phyloP scores from a whole-genome alignment of 768 basidiomycete genomes.

The Cyathus striatus region DNA sequence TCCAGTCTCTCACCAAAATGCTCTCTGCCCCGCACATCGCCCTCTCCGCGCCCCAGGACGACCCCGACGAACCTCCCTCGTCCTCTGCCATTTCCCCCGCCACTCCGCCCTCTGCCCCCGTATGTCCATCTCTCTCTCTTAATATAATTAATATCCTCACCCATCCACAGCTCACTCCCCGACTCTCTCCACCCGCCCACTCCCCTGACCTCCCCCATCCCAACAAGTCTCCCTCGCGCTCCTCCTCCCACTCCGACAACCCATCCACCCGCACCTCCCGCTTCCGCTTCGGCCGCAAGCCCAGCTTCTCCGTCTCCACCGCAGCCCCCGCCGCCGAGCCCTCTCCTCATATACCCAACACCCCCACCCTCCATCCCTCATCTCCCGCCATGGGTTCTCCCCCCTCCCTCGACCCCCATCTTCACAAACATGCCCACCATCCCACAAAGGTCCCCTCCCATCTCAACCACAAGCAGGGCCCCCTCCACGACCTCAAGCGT shows the following conservation, averaged over 20 bases:
- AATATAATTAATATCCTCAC: background rate
- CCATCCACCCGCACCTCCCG: conserved; percentile 5
- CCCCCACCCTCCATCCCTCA: background rate
- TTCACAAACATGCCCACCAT: too few species aligned
- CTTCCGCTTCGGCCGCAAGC: conserved; percentile 8
- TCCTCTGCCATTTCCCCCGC: background rate
- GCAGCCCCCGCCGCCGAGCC: conserved; percentile 6
- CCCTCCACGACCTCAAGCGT: conserved; percentile 89
- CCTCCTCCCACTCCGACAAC: conserved; percentile 5
- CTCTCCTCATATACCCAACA: conserved; percentile 10
- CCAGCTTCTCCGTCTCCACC: conserved; percentile 5
- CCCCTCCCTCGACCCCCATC: too few species aligned
- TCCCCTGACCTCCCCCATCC: conserved; percentile 9
- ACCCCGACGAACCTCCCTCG: conserved; percentile 5
- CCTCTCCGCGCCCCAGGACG: conserved; percentile 1
- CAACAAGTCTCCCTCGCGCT: conserved; percentile 9
- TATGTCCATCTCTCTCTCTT: background rate
- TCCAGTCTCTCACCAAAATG: conserved; percentile 8
- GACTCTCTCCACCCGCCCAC: background rate
- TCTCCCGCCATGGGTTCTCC: background rate
- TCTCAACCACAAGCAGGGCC: conserved; percentile 47
- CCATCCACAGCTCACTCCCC: background rate
- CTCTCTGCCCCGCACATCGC: conserved; percentile 1
- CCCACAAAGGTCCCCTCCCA: too few species aligned
- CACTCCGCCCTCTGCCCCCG: conserved; percentile 5